phyloP scores from a whole-genome alignment of 495 filamentous ascomycete genomes.

The Aspergillus carlsbadensis region DNA sequence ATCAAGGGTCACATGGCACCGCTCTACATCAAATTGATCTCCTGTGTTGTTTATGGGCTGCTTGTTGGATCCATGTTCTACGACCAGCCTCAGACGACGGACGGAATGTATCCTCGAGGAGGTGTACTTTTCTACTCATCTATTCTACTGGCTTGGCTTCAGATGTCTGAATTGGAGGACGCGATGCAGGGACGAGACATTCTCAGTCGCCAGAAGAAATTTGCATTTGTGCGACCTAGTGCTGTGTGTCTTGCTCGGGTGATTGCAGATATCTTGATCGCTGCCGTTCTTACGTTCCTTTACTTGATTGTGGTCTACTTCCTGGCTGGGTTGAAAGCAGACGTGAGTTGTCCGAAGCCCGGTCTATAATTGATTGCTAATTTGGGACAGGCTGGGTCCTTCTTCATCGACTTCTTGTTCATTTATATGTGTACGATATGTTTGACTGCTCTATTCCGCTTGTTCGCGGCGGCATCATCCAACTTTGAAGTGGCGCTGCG shows the following conservation, averaged over 20 bases:
- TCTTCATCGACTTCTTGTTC: conserved; percentile 60
- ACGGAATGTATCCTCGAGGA: conserved; percentile 43
- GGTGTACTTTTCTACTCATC: conserved; percentile 68
- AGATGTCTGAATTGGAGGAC: conserved; percentile 69
- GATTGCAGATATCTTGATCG: conserved; percentile 65
- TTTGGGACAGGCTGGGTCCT: conserved; percentile 32
- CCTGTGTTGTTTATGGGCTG: conserved; percentile 32
- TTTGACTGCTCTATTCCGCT: conserved; percentile 48
- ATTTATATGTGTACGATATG: conserved; percentile 50
- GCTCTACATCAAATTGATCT: conserved; percentile 35
- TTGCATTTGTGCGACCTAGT: conserved; percentile 72
- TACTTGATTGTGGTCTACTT: conserved; percentile 77
- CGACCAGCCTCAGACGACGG: conserved; percentile 43
- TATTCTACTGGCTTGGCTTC: conserved; percentile 77
- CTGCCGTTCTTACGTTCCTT: conserved; percentile 59
- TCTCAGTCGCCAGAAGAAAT: conserved; percentile 74
- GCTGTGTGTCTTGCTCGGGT: conserved; percentile 74
- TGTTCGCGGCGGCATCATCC: conserved; percentile 41
- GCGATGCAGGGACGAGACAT: conserved; percentile 71
- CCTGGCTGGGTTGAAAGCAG: conserved; percentile 49
- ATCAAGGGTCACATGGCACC: conserved; percentile 32
- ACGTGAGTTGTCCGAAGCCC: conserved; percentile 19
- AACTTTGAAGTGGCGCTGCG: conserved; percentile 41
- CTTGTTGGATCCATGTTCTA: conserved; percentile 40
- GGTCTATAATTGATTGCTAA: neutral